A percentile compares a stretch with the other conserved stretches of the same genome.
phyloP scores from a whole-genome alignment of 1,139 yeast genomes.

The Spathaspora sp. region DNA sequence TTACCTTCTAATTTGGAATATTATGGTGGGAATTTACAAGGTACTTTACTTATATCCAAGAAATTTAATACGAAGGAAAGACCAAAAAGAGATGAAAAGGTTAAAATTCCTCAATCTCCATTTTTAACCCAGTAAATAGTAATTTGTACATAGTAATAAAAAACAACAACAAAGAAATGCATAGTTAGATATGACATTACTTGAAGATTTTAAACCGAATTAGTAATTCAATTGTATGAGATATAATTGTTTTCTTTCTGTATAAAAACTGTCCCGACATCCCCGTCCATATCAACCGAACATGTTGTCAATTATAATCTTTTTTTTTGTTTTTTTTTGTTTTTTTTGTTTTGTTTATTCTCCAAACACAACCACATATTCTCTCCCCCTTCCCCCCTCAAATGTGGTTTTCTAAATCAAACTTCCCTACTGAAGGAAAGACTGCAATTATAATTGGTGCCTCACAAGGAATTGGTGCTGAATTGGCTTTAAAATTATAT shows the following conservation, averaged over 20 bases:
- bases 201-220: too few species aligned
- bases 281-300: too few species aligned
- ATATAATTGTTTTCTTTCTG: too few species aligned
- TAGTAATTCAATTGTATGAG: too few species aligned
- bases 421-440: constrained; percentile 45
- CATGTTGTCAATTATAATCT: too few species aligned
- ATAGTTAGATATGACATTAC: too few species aligned
- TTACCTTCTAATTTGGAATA: constrained; percentile 30
- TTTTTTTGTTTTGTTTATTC: background rate
- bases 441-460: constrained; percentile 87
- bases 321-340: background rate
- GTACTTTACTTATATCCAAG: constrained; percentile 33
- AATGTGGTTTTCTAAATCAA: constrained; percentile 28
- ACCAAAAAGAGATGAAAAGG: constrained; percentile 15
- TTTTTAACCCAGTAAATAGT: constrained; percentile 19
- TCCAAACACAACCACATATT: background rate
- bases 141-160: constrained; percentile 7
- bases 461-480: constrained; percentile 91
- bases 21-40: constrained; percentile 26
- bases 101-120: constrained; percentile 38
- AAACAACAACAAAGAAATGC: background rate
- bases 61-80: constrained; percentile 37
- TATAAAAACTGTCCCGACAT: too few species aligned
- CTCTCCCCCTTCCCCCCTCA: background rate
- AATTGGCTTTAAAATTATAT: constrained; percentile 64